Conservation (phyloP, 78 protist genomes). For the Bigelowiella natans region DNA sequence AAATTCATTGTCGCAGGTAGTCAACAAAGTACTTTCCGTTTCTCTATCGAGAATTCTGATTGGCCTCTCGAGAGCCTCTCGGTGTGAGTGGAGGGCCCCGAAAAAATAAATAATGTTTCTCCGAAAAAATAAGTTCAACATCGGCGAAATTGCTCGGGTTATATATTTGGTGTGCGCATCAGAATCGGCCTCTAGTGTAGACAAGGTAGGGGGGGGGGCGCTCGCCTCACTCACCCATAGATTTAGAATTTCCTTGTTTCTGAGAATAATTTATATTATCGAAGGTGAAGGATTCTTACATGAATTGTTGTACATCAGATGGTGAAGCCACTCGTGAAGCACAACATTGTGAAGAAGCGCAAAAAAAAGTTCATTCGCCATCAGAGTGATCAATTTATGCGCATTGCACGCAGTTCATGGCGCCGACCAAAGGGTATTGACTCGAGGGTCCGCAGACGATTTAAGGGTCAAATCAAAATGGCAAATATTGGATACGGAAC, state of each 20-base stretch:
- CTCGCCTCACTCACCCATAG: background rate
- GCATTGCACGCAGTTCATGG: constrained; percentile 73
- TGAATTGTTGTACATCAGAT: background rate
- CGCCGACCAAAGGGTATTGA: constrained; percentile 95
- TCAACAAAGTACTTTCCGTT: too few species aligned
- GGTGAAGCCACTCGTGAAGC: background rate
- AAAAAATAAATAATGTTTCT: too few species aligned
- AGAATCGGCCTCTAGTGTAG: background rate
- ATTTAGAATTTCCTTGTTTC: background rate
- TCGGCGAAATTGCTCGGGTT: too few species aligned
- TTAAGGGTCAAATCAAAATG: constrained; percentile 61
- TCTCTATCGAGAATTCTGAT: too few species aligned
- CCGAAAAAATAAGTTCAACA: too few species aligned
- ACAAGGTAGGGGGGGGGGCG: background rate
- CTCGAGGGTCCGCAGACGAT: constrained; percentile 79
- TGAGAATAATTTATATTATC: background rate
- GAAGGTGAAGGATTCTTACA: background rate
- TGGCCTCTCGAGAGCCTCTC: too few species aligned
- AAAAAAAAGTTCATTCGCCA: constrained; percentile 76
- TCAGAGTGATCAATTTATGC: constrained; percentile 74
- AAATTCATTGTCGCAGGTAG: too few species aligned
- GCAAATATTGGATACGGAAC: constrained; percentile 90
- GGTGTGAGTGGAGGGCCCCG: too few species aligned
- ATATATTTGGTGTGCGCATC: background rate
- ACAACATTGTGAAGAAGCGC: constrained; percentile 79